Conservation (phyloP, 1,139 yeast genomes). For the Scheffersomyces parashehatae region DNA sequence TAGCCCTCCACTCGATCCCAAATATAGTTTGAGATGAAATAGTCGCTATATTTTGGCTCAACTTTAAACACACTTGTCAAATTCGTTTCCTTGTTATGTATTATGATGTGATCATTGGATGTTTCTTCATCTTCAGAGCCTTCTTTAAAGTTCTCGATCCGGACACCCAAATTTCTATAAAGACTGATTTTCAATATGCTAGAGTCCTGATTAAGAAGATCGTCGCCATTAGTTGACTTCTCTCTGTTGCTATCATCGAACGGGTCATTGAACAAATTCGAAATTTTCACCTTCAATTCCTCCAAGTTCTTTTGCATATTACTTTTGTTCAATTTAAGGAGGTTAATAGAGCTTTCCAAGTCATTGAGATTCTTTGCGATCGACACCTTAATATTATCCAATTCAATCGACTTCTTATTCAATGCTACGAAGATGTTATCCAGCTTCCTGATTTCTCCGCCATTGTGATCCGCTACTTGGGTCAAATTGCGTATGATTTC, state of each 20-base stretch:
- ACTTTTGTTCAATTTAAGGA: slow-evolving; percentile 44
- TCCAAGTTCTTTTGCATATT: slow-evolving; percentile 36
- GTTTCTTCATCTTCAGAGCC: slow-evolving; percentile 13
- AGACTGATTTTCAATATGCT: slow-evolving; percentile 43
- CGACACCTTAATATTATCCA: slow-evolving; percentile 53
- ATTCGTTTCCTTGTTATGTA: slow-evolving; percentile 51
- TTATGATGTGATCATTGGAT: slow-evolving; percentile 30
- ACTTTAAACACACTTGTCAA: slow-evolving; percentile 54
- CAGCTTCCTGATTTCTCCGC: slow-evolving; percentile 7
- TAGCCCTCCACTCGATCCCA: slow-evolving; percentile 58
- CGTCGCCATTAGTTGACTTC: slow-evolving; percentile 12
- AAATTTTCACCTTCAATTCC: slow-evolving; percentile 21
- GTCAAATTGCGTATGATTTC: slow-evolving; percentile 14
- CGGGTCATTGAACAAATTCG: slow-evolving; percentile 21
- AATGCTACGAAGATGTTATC: slow-evolving; percentile 29
- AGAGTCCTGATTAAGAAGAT: slow-evolving; percentile 30
- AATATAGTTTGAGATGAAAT: slow-evolving; percentile 64
- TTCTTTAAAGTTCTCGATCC: slow-evolving; percentile 29
- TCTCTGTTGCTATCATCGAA: slow-evolving; percentile 1
- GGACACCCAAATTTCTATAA: slow-evolving; percentile 46
- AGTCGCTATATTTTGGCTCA: slow-evolving; percentile 61
- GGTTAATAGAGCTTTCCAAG: slow-evolving; percentile 52
- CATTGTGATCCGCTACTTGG: slow-evolving; percentile 5
- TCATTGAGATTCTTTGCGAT: slow-evolving; percentile 60
- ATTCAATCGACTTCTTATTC: slow-evolving; percentile 27